phyloP scores from a whole-genome alignment of 805 yeast species.

The Ogataea wickerhamii region DNA sequence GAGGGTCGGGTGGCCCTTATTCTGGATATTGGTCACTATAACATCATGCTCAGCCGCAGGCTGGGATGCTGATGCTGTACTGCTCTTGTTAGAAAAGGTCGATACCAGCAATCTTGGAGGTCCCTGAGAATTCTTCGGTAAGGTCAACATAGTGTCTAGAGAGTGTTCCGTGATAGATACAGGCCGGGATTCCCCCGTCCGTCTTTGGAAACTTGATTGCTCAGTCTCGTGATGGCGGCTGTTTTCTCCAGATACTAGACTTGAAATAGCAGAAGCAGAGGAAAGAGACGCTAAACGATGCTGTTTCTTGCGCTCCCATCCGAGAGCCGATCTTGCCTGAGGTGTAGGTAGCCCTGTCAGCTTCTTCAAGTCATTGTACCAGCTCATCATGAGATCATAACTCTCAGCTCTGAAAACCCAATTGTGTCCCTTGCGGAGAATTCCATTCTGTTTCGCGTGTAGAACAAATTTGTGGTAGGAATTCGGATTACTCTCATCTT shows the following conservation, averaged over 20 bases:
- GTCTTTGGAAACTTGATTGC: constrained; percentile 16
- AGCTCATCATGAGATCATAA: constrained; percentile 70
- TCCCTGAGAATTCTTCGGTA: constrained; percentile 16
- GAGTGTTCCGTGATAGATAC: constrained; percentile 22
- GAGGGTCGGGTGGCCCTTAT: not conserved
- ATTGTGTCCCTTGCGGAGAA: constrained; percentile 78
- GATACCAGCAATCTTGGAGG: constrained; percentile 1
- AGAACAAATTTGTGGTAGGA: constrained; percentile 73
- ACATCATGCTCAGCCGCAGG: constrained; percentile 4
- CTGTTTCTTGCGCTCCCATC: constrained; percentile 32
- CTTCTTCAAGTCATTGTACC: constrained; percentile 77
- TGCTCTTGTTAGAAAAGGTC: not conserved
- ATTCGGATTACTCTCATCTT: constrained; percentile 53
- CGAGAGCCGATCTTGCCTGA: constrained; percentile 49
- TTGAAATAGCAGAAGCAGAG: constrained; percentile 29
- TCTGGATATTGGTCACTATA: constrained; percentile 4
- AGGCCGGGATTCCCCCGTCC: constrained; percentile 8
- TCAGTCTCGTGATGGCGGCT: constrained; percentile 18
- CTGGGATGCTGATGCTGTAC: not conserved
- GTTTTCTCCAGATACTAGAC: constrained; percentile 9
- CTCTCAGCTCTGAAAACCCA: constrained; percentile 94
- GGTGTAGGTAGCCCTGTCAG: constrained; percentile 64
- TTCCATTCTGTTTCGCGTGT: constrained; percentile 69
- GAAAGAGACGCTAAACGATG: constrained; percentile 22
- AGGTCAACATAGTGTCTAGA: constrained; percentile 19